Evolutionary conservation across 345 rosid species (phyloP).

Genomic region (Sisymbrium irio): DNA sequence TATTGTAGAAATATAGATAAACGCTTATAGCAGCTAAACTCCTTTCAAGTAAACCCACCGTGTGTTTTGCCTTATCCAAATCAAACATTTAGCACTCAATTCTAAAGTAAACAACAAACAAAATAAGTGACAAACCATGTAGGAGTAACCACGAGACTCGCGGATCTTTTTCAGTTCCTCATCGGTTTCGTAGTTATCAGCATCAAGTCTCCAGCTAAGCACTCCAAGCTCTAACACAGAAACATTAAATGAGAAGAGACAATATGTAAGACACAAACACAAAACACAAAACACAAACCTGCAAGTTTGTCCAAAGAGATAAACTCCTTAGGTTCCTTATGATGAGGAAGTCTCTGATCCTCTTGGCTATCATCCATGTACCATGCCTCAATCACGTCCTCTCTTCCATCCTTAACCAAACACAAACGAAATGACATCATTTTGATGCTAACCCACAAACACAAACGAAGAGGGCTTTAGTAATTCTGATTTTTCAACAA

Average conservation of each 20-base stretch:
- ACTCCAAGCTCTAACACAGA: conserved; percentile 71
- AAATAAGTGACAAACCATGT: conserved; percentile 53
- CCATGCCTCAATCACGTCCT: conserved; percentile 89
- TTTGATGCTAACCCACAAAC: conserved; percentile 21
- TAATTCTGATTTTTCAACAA: not conserved
- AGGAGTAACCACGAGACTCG: conserved; percentile 83
- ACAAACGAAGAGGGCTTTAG: not conserved
- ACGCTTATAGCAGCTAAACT: not conserved
- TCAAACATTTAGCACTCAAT: not conserved
- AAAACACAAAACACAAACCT: conserved; percentile 38
- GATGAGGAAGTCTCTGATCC: conserved; percentile 93
- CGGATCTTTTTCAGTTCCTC: conserved; percentile 86
- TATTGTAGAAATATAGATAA: not conserved
- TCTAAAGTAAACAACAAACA: not conserved
- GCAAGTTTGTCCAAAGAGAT: conserved; percentile 73
- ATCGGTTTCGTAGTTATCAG: conserved; percentile 84
- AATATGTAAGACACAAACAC: not conserved
- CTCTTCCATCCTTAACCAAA: conserved; percentile 36
- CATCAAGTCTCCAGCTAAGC: conserved; percentile 87
- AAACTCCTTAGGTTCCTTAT: conserved; percentile 76
- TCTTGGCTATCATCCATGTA: conserved; percentile 84
- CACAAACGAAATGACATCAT: not conserved
- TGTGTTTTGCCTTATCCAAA: not conserved
- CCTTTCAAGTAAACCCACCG: not conserved
- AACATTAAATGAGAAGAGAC: not conserved